phyloP scores from a whole-genome alignment of 2,329 filamentous ascomycete genomes.

The Talaromyces sp. region DNA sequence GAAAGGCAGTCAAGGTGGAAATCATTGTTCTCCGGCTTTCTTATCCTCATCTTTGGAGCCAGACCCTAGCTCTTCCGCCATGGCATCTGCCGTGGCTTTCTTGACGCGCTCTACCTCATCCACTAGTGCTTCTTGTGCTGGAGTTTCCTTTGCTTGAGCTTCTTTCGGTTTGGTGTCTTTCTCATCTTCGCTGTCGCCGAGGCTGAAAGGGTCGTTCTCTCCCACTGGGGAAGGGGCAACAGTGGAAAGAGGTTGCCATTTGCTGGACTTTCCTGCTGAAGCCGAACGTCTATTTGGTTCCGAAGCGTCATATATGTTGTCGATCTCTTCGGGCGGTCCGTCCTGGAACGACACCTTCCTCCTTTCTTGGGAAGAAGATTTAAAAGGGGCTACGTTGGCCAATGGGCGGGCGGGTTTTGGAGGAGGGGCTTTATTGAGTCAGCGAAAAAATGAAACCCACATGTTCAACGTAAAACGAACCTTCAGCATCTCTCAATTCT shows the following conservation, averaged over 20 bases:
- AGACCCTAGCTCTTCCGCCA: constrained; percentile 34
- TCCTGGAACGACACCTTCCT: constrained; percentile 55
- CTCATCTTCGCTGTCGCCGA: constrained; percentile 94
- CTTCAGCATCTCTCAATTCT: constrained; percentile 57
- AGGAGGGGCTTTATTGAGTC: constrained; percentile 43
- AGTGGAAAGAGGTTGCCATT: constrained; percentile 90
- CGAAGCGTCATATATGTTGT: constrained; percentile 63
- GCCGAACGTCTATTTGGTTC: constrained; percentile 49
- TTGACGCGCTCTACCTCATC: constrained; percentile 57
- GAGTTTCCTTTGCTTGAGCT: constrained; percentile 16
- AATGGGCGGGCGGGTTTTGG: constrained; percentile 56
- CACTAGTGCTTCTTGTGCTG: neutral
- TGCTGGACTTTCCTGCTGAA: constrained; percentile 66
- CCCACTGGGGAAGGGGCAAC: constrained; percentile 78
- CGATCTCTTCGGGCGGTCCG: constrained; percentile 71
- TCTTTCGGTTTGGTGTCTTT: constrained; percentile 68
- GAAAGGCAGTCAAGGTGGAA: neutral
- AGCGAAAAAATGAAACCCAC: neutral
- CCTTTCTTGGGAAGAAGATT: constrained; percentile 52
- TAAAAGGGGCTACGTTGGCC: constrained; percentile 76
- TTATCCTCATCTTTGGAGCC: constrained; percentile 21
- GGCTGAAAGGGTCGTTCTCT: constrained; percentile 92
- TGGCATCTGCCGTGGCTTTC: constrained; percentile 53
- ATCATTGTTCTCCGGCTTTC: constrained; percentile 21
- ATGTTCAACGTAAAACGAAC: constrained; percentile 25